Percentiles rank a stretch among this genome's conserved stretches.
Evolutionary conservation across 495 filamentous ascomycete species (phyloP).

Genomic region (Neurospora sp.): DNA sequence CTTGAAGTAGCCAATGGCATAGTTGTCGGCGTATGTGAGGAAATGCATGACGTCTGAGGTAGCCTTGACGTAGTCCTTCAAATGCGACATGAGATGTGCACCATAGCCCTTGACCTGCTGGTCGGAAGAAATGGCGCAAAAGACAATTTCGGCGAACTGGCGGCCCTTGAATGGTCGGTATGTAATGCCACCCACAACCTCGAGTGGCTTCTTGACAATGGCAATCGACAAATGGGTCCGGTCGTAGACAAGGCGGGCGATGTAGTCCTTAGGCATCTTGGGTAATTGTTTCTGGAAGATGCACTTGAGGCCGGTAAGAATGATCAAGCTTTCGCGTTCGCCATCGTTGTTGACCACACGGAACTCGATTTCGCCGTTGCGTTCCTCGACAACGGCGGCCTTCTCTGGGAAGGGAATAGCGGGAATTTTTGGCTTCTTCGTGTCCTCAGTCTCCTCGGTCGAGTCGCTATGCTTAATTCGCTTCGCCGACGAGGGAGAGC

Average conservation of each 20-base stretch:
- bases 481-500: constrained; percentile 53
- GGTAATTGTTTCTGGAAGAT: constrained; percentile 98
- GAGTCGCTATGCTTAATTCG: constrained; percentile 50
- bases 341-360: constrained; percentile 97
- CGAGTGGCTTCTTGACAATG: constrained; percentile 91
- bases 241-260: constrained; percentile 93
- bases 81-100: constrained; percentile 92
- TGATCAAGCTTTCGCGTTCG: constrained; percentile 77
- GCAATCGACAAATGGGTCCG: constrained; percentile 92
- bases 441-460: constrained; percentile 36
- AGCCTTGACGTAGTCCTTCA: constrained; percentile 98
- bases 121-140: constrained; percentile 94
- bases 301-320: constrained; percentile 91
- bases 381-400: constrained; percentile 88
- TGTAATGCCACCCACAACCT: constrained; percentile 94
- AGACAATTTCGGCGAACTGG: constrained; percentile 95
- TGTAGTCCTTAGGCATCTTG: constrained; percentile 99
- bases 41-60: constrained; percentile 97
- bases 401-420: constrained; percentile 76
- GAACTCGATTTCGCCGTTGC: constrained; percentile 93
- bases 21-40: constrained; percentile 97
- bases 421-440: constrained; percentile 40
- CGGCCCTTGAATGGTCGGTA: constrained; percentile 91
- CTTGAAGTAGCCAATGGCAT: constrained; percentile 98
- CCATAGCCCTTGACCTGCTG: constrained; percentile 99